Evolutionary conservation across 352 stramenopile species (phyloP), one percentile per base, ranked within the genome.

Genomic region (Phytophthora cryptogea): DNA sequence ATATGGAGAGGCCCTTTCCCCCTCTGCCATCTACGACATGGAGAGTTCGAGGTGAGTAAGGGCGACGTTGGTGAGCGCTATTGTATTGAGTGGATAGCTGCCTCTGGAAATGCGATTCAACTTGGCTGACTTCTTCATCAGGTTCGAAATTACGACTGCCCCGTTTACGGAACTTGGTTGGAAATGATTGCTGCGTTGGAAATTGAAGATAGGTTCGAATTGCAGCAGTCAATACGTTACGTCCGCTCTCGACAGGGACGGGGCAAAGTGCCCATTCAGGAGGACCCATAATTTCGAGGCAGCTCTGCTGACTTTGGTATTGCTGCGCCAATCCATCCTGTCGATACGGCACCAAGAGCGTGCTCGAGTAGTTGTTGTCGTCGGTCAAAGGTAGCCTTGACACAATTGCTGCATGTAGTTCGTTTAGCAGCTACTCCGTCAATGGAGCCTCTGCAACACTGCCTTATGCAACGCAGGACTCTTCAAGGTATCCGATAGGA

Each of bases 271-370:
- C 35, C 54, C 39, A 55, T 47, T 64, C 20, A 23, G 20, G 1
- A 23, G 20, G 35, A 33, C 20, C 33, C 44, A 47, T 33, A 47
- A 28, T 47, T n/a, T 47, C 40, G 40, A 46, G 40, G 36, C 20
- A 23, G 20, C 20, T 23, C 20, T 23, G 20, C 20, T 23, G 20
- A 2, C 20, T 23, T 23, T 23, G 20, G 20, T 2, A 23, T 23
- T 23, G 20, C 20, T 23, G 20, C 20, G 20, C 20, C 20, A 23
- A 23, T 23, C 20, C 20, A 23, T 23, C 20, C 2, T 23, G 20
- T 23, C 20, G 20, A 23, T 23, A 23, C 20, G 20, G 20, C 20
- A 23, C 20, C 20, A 23, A 23, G 20, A 23, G 20, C 20, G 20
- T 23, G 20, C 20, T 2, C 20, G 20, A 23, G 1, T 23, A 23